Conservation (phyloP, 257 asterid genomes). For the Lantana camara region DNA sequence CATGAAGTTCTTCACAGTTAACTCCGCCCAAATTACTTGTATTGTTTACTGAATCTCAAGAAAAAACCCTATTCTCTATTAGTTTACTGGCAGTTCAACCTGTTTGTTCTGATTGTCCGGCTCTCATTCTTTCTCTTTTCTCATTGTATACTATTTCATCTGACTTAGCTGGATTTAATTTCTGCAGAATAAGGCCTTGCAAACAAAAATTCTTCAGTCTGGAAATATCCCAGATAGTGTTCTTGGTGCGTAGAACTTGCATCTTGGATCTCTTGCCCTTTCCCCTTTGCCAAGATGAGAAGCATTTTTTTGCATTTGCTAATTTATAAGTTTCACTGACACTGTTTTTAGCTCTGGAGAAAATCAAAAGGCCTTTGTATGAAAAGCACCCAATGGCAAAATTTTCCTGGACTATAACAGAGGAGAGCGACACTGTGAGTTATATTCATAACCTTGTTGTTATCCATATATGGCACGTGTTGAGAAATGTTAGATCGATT, state of each 20-base stretch:
- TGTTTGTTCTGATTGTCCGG: conserved; percentile 5
- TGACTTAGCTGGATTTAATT: conserved; percentile 18
- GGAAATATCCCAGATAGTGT: conserved; percentile 71
- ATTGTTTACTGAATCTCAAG: conserved; percentile 6
- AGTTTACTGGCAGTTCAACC: conserved; percentile 23
- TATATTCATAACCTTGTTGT: conserved; percentile 10
- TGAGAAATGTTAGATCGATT: conserved; percentile 12
- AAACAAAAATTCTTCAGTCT: conserved; percentile 77
- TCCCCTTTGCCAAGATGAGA: conserved; percentile 16
- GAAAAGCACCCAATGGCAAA: conserved; percentile 98
- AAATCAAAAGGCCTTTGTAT: conserved; percentile 78
- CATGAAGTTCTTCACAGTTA: conserved; percentile 9
- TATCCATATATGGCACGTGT: conserved; percentile 12
- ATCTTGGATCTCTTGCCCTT: conserved; percentile 14
- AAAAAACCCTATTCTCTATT: conserved; percentile 7
- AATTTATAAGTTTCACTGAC: conserved; percentile 18
- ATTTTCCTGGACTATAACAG: conserved; percentile 92
- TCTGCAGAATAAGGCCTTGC: conserved; percentile 83
- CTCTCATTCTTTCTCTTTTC: background rate
- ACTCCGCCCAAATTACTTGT: background rate
- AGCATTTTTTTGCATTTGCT: conserved; percentile 20
- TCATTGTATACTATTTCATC: background rate
- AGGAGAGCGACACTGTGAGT: conserved; percentile 89
- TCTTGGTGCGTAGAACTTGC: conserved; percentile 60
- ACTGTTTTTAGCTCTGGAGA: conserved; percentile 72